Evolutionary conservation across 305 asterid genomes (phyloP), one percentile per base, ranked within the genome.

Genomic region (Solanum hybrid): DNA sequence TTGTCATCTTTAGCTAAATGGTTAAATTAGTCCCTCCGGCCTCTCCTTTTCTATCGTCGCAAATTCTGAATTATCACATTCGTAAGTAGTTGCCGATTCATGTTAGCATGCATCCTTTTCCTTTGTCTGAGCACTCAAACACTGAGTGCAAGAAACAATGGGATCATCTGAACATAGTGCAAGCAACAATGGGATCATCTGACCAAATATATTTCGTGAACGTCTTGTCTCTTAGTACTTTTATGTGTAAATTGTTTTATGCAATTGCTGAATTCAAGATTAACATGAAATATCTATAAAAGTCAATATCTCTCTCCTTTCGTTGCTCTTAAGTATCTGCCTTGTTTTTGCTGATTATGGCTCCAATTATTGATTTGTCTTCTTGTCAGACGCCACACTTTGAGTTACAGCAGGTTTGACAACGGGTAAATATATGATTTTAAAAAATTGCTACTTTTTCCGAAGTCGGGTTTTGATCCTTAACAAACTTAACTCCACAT

Each of bases 211-310:
- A 69, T 45, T 82, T 10, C 4, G 87, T 10, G 11, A 82, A 5
- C 35, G 29, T 45, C 24, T 42, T 27, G 73, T 79, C 27, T 45
- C 87, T 82, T 82, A 45, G 87, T 82, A 82, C 73, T 19, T 42
- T 82, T 60, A 42, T 2, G 29, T 82, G 26, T 82, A 51, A 45
- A 27, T 82, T 82, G 40, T 82, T 81, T 81, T 42, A 35, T 82
- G 87, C 72, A 45, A 82, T 45, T 82, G 38, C 71, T 81, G 72
- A 81, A 42, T 42, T 81, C 87, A 81, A 81, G 38, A 81, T 84
- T 29, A 29, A 26, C 36, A 64, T 84, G 37, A 37, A 45, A 84
- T 84, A 84, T 17, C 75, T 31, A 51, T 84, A 10, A 84, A 80
- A 80, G 42, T 45, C 87, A 29, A 10, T 82, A 82, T 29, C 31